Evolutionary conservation across 2,329 filamentous ascomycete species (phyloP).

Genomic region (Aspergillus candidus): DNA sequence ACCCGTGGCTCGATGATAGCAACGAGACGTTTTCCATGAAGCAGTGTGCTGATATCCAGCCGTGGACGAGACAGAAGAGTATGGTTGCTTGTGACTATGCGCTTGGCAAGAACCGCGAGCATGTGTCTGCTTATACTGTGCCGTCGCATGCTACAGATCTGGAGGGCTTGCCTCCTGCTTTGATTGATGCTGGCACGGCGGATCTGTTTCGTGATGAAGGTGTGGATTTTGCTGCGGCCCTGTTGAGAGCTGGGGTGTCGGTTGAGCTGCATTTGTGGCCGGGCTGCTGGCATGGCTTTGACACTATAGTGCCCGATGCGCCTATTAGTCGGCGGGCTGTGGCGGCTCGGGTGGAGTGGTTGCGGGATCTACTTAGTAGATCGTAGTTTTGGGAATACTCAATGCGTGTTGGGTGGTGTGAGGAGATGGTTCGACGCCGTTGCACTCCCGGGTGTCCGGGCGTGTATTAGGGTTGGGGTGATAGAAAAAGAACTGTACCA

Average conservation of each 20-base stretch:
- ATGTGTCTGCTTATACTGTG: slow-evolving; percentile 5
- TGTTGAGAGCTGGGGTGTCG: slow-evolving; percentile 6
- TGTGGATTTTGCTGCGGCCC: slow-evolving; percentile 5
- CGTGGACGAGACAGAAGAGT: background rate
- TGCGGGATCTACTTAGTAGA: slow-evolving; percentile 2
- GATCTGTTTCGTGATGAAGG: slow-evolving; percentile 10
- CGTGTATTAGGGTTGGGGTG: no score
- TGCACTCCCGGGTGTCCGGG: no score
- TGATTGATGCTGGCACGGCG: slow-evolving; percentile 11
- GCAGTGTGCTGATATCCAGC: slow-evolving; percentile 8
- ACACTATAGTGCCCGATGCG: slow-evolving; percentile 9
- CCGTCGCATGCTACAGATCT: slow-evolving; percentile 5
- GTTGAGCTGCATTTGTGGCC: slow-evolving; percentile 12
- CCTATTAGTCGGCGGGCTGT: slow-evolving; percentile 3
- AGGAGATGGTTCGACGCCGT: no score
- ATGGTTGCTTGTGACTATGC: background rate
- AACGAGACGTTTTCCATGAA: slow-evolving; percentile 4
- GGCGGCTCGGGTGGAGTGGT: slow-evolving; percentile 4
- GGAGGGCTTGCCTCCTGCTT: slow-evolving; percentile 3
- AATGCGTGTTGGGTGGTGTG: no score
- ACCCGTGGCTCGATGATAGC: slow-evolving; percentile 15
- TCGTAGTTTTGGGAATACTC: background rate
- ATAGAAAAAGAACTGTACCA: no score
- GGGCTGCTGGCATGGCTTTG: slow-evolving; percentile 13
- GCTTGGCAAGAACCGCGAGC: slow-evolving; percentile 17